Base-by-base conservation (phyloP, 163 green algal species). In the Chloroidium sp. region DNA sequence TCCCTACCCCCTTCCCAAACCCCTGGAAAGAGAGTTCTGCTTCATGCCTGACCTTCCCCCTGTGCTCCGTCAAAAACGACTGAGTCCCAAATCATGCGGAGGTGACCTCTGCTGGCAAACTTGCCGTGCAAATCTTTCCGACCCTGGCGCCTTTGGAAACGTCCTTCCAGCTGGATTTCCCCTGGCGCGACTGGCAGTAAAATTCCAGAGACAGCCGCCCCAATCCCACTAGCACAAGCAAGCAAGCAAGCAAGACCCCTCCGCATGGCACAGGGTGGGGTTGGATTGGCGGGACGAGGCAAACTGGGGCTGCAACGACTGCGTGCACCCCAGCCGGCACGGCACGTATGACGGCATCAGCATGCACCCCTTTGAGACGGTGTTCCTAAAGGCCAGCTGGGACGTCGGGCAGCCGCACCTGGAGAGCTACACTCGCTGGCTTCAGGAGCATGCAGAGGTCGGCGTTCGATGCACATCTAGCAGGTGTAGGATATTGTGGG, bases 251-350 rank as follows among this genome's bases (percentile, higher is more conserved):
- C 36, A 36, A n/a, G 67, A 12, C 8, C 12, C 3, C 59, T 69
- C 76, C 58, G 58, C 6, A 2, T 57, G 4, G 3, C 57, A 61
- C 76, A 79, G 13, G 57, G 1, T 74, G 68, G n/a, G 68, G 1
- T 74, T 57, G 36, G 80, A 80, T 62, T 92, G 86, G 86, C 64
- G 75, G 0, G 82, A 90, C 69, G 77, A 80, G 6, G 61, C 74
- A 8, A 82, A 92, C 82, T 92, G 89, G 89, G 79, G 82, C 78
- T 93, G 88, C 85, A 93, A 93, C 83, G 82, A 90, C 82, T 86
- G 89, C 75, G 89, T 86, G 62, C 87, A 90, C 81, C 82, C 87
- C n/a, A 84, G 69, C 57, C 84, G 86, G 36, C 84, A 89, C 76
- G 88, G 88, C 59, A 92, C 85, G 1, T 90, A 92, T 72, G 86